phyloP scores from a whole-genome alignment of 139 green algal genomes.

The Trebouxia sp. region DNA sequence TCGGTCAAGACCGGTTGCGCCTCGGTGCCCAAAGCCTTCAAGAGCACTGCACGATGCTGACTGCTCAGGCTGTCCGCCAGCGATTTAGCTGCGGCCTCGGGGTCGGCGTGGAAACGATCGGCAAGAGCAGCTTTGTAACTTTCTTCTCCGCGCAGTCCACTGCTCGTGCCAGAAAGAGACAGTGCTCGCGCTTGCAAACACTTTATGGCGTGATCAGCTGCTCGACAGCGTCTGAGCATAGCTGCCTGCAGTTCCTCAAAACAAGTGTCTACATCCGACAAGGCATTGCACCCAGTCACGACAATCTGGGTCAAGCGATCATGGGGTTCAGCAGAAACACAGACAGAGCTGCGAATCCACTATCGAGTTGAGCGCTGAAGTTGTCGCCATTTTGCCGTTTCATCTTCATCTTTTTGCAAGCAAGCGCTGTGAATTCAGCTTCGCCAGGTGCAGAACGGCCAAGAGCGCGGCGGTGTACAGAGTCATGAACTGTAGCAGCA shows the following conservation, averaged over 20 bases:
- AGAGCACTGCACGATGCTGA: neutral
- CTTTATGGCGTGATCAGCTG: neutral
- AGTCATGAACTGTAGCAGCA: too few species aligned
- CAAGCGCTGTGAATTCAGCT: too few species aligned
- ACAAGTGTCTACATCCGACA: too few species aligned
- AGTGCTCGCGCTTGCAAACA: neutral
- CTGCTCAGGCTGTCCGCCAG: constrained; percentile 25
- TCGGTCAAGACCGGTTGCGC: neutral
- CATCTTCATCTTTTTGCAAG: too few species aligned
- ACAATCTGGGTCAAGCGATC: too few species aligned
- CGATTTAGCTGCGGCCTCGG: constrained; percentile 6
- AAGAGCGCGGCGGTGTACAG: too few species aligned
- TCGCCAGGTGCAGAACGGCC: too few species aligned
- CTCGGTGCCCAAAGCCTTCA: constrained; percentile 5
- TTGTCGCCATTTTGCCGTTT: too few species aligned
- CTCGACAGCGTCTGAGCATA: neutral
- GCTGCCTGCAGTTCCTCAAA: neutral
- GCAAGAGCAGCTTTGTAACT: neutral
- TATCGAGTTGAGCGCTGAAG: too few species aligned
- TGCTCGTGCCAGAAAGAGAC: neutral
- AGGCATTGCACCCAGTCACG: too few species aligned
- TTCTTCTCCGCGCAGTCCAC: neutral
- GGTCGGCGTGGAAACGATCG: neutral
- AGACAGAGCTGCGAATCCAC: too few species aligned
- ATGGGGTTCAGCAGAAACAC: too few species aligned